Percentiles rank a stretch among this genome's conserved stretches.
These are phyloP conservation scores for Coniella lustricola DNA, from an alignment of 2,329 filamentous ascomycete genomes.

Conservation along the genomic window DNA sequence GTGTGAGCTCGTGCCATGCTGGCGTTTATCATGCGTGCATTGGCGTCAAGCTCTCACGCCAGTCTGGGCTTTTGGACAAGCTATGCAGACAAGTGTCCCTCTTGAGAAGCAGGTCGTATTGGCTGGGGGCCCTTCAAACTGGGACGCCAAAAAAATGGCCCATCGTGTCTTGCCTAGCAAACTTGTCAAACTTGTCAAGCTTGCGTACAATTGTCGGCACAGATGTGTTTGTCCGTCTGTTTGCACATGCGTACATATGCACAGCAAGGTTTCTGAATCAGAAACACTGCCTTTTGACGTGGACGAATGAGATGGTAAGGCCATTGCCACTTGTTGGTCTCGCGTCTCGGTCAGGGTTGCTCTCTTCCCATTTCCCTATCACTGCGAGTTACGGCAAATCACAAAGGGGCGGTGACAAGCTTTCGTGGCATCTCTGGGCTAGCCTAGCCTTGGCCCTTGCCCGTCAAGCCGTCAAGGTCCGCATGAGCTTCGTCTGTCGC, in stretches of 20 bases:
- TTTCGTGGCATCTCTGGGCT: neutral
- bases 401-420: conserved; percentile 7
- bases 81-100: no score
- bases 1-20: no score
- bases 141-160: neutral
- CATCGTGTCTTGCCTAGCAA: no score
- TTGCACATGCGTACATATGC: neutral
- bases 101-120: no score
- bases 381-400: no score
- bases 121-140: neutral
- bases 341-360: conserved; percentile 1
- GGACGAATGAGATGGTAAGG: conserved; percentile 5
- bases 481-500: no score
- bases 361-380: no score
- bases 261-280: conserved; percentile 7
- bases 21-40: no score
- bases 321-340: neutral
- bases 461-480: neutral
- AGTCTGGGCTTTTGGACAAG: no score
- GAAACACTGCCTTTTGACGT: conserved; percentile 11
- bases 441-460: neutral
- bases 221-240: neutral
- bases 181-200: no score
- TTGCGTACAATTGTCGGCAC: neutral
- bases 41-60: no score